Evolutionary conservation across 2,329 filamentous ascomycete species (phyloP), one percentile per base, ranked within the genome.

Genomic region (Dendryphion nanum): DNA sequence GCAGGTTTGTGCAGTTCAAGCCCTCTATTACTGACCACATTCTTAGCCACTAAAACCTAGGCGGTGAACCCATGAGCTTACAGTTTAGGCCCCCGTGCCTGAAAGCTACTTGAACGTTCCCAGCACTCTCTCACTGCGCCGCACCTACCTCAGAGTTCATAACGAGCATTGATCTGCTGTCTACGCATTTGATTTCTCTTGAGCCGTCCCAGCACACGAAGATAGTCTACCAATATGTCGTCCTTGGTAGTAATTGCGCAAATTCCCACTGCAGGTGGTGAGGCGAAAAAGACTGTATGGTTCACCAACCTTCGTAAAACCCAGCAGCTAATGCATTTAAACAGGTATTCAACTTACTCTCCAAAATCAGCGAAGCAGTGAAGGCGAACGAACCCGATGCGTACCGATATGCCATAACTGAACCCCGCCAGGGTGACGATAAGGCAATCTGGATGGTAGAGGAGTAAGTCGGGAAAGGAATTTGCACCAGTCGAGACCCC

Each of bases 401-500:
- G 8, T 20, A 36, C 4, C 37, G 45, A 32, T 48, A 53, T 37
- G 43, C 42, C 14, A 30, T 47, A 10, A 33, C 33, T n/a, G 15
- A 45, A 10, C 43, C 51, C 1, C 32, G 40, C 34, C 41, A 50
- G 28, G 24, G 35, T 4, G 19, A 35, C 14, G 45, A 53, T 20
- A 45, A 45, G 15, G 35, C 41, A 4, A 14, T 52, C 13, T 53
- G 37, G n/a, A 45, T 45, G 4, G 43, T 55, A 30, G 49, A 55
- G 31, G 47, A 53, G 49, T 53, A 39, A 26, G 42, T 35, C 3
- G 15, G n/a, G n/a, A n/a, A n/a, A n/a, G n/a, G 18, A 6, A 10
- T 18, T 32, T 14, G n/a, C 12, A 6, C 12, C 10, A 5, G 6
- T 18, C 6, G 18, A 8, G 3, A 21, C 2, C 10, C 15, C 12